Conservation (phyloP, 1,284 basidiomycete species). For the Ustilago sp. region DNA sequence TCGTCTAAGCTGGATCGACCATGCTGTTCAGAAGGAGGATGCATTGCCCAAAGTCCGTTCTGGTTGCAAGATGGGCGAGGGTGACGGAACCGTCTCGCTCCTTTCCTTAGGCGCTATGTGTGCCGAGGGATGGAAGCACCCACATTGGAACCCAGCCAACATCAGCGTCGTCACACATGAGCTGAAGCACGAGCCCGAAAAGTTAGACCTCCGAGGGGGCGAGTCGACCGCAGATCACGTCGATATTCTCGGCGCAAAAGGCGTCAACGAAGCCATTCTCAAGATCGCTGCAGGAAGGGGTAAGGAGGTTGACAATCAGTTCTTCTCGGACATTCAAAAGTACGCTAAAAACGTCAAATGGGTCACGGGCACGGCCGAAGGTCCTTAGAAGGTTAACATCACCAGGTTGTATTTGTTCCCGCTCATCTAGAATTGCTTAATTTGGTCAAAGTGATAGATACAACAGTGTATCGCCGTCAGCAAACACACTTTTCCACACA, state of each 20-base stretch:
- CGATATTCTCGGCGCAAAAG: conserved; percentile 89
- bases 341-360: conserved; percentile 56
- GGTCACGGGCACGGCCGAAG: conserved; percentile 26
- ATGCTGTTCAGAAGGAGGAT: conserved; percentile 43
- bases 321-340: conserved; percentile 80
- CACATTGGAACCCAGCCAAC: conserved; percentile 91
- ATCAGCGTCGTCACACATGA: conserved; percentile 83
- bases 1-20: conserved; percentile 59
- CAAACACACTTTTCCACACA: no score
- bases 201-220: conserved; percentile 84
- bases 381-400: conserved; percentile 14
- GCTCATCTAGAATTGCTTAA: conserved; percentile 6
- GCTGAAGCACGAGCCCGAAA: conserved; percentile 85
- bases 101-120: conserved; percentile 95
- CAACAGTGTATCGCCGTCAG: not conserved
- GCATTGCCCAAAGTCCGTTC: conserved; percentile 55
- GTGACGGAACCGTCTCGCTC: conserved; percentile 93
- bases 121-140: conserved; percentile 87
- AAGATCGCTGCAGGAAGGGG: conserved; percentile 81
- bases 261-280: conserved; percentile 89
- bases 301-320: conserved; percentile 73
- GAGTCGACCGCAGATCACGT: conserved; percentile 77
- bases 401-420: not conserved
- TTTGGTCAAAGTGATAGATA: not conserved
- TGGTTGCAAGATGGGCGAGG: conserved; percentile 71